phyloP scores from a whole-genome alignment of 352 stramenopile genomes.

The Pythium scleroteichum region DNA sequence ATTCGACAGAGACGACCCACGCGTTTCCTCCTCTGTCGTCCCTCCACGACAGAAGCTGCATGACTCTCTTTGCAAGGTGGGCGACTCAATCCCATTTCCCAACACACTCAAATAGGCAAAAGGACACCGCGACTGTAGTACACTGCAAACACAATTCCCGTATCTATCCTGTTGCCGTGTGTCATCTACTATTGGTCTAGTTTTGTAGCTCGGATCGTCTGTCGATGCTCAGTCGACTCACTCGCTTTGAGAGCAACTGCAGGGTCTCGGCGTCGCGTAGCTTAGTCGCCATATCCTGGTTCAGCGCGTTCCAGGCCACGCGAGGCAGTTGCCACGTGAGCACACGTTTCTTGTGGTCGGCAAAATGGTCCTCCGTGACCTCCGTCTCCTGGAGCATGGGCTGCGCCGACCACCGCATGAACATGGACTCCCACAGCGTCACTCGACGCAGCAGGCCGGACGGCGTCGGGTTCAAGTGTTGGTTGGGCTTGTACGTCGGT shows the following conservation, averaged over 20 bases:
- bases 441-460: slow-evolving; percentile 66
- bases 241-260: not conserved
- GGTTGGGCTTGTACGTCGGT: slow-evolving; percentile 47
- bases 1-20: not conserved
- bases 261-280: slow-evolving; percentile 18
- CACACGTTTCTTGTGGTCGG: slow-evolving; percentile 53
- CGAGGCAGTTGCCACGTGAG: slow-evolving; percentile 72
- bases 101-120: not conserved
- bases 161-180: not conserved
- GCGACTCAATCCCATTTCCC: not conserved
- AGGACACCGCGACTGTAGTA: no score
- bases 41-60: not conserved
- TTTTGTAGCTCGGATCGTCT: not conserved
- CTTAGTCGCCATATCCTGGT: slow-evolving; percentile 38
- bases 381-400: slow-evolving; percentile 49
- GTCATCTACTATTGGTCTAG: not conserved
- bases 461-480: slow-evolving; percentile 56
- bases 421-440: slow-evolving; percentile 67
- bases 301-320: slow-evolving; percentile 49
- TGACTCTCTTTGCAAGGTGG: not conserved
- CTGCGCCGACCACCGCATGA: slow-evolving; percentile 75
- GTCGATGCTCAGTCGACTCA: slow-evolving; percentile 9
- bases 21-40: not conserved
- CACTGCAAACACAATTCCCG: not conserved
- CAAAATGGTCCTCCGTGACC: slow-evolving; percentile 47